Evolutionary conservation across 495 filamentous ascomycete genomes (phyloP).

Genomic region (Neurospora sp.): DNA sequence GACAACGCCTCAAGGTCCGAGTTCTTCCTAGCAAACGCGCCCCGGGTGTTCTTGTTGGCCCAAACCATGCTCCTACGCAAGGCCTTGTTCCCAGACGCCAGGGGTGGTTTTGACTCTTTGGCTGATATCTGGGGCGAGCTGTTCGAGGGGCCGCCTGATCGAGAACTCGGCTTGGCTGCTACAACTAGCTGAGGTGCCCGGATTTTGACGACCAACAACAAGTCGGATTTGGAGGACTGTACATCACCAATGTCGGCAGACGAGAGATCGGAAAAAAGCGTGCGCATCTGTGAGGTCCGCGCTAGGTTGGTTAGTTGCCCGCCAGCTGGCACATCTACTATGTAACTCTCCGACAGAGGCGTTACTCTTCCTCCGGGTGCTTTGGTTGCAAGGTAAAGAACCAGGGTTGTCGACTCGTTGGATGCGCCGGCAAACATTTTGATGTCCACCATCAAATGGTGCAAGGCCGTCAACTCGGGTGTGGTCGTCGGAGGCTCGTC

Average conservation of each 20-base stretch:
- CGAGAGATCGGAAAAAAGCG: constrained; percentile 77
- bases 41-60: constrained; percentile 45
- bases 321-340: constrained; percentile 64
- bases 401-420: constrained; percentile 61
- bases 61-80: constrained; percentile 82
- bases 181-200: constrained; percentile 50
- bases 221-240: constrained; percentile 49
- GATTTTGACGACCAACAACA: constrained; percentile 80
- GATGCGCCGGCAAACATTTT: constrained; percentile 66
- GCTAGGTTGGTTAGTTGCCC: constrained; percentile 53
- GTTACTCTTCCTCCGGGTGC: constrained; percentile 47
- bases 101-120: constrained; percentile 29
- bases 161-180: constrained; percentile 35
- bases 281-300: constrained; percentile 59
- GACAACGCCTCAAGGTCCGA: constrained; percentile 39
- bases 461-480: constrained; percentile 60
- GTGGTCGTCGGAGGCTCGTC: constrained; percentile 59
- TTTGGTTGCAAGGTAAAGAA: constrained; percentile 70
- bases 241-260: constrained; percentile 75
- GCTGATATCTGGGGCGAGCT: constrained; percentile 26
- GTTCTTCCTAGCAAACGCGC: constrained; percentile 35
- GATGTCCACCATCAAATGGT: constrained; percentile 80
- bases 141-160: constrained; percentile 30
- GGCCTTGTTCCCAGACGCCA: constrained; percentile 38
- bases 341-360: constrained; percentile 72